Base-by-base conservation (phyloP, 352 stramenopile genomes). In the Blastocystis sp. region DNA sequence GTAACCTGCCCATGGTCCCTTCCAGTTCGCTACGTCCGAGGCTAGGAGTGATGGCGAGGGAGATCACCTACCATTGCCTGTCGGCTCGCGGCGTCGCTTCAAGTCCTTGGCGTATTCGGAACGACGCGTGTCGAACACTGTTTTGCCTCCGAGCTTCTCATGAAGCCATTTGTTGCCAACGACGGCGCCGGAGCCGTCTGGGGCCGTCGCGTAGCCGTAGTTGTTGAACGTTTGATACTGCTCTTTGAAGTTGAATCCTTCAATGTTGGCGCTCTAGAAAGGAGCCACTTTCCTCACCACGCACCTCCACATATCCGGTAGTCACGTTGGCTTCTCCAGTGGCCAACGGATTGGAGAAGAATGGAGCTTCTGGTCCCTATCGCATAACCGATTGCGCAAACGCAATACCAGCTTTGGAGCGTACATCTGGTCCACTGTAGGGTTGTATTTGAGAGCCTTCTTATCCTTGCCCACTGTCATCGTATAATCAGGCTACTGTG, bases 171-270 rank as follows among this genome's bases (percentile, higher is more conserved):
- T 84, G 46, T 84, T 84, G 27, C 73, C 73, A 24, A 84, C 73
- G 16, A 64, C 59, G n/a, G 9, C 64, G 18, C 42, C 59, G 6
- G 73, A 73, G 21, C 73, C 73, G 34, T 84, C 73, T 4, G 73
- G 54, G 18, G 73, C 73, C 18, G 16, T 61, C 4, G 73, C 73
- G 42, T 84, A 84, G 21, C 73, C 73, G 24, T 56, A 84, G 34
- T 84, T 84, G 54, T 84, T 46, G 34, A 73, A 84, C 9, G 73
- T 84, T 51, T 84, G 73, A 34, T 54, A 84, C 29, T 84, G 73
- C 32, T 84, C 73, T 76, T 84, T 84, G 44, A 84, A 84, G 21
- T 84, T 18, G 38, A 84, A 84, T 16, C n/a, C 54, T n/a, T 84
- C 73, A 21, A 42, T n/a, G 1, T 84, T 84, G 24, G 36, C 40